These are phyloP conservation scores for Juglanconis oblonga DNA, from an alignment of 2,329 filamentous ascomycete genomes.

Conservation along the genomic window DNA sequence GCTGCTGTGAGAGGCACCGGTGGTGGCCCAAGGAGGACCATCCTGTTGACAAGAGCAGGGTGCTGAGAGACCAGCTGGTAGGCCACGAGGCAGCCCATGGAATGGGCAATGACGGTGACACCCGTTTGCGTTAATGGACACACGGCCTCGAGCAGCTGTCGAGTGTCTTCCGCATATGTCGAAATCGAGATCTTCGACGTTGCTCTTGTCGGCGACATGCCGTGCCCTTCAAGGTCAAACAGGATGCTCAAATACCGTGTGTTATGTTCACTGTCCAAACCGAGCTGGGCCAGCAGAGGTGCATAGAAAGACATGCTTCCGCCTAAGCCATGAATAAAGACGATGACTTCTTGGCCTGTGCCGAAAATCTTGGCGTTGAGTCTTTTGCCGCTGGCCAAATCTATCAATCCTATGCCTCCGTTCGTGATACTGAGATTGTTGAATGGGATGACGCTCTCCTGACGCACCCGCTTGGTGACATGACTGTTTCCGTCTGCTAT, in stretches of 20 bases:
- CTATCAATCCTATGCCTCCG: conserved; percentile 31
- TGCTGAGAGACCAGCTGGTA: conserved; percentile 37
- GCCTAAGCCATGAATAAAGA: conserved; percentile 57
- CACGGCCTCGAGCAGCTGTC: conserved; percentile 27
- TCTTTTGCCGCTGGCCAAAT: conserved; percentile 35
- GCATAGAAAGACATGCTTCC: conserved; percentile 41
- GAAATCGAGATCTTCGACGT: conserved; percentile 39
- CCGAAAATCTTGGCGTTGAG: conserved; percentile 36
- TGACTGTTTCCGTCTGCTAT: conserved; percentile 27
- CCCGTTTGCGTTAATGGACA: conserved; percentile 15
- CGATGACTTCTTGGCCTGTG: conserved; percentile 28
- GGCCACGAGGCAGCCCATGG: conserved; percentile 49
- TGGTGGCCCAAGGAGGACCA: conserved; percentile 47
- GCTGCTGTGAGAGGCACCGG: conserved; percentile 40
- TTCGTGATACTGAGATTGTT: conserved; percentile 22
- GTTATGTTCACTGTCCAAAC: conserved; percentile 27
- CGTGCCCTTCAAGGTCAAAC: conserved; percentile 56
- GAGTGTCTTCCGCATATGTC: conserved; percentile 40
- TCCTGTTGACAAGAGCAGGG: conserved; percentile 37
- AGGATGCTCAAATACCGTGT: conserved; percentile 31
- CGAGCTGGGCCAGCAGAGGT: conserved; percentile 39
- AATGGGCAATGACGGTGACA: conserved; percentile 47
- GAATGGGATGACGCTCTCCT: not conserved
- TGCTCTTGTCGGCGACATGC: conserved; percentile 50
- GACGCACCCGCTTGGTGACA: conserved; percentile 7